Percentiles rank a stretch among this genome's conserved stretches.
Conservation (phyloP, 345 rosid species). For the Corymbia maculata region DNA sequence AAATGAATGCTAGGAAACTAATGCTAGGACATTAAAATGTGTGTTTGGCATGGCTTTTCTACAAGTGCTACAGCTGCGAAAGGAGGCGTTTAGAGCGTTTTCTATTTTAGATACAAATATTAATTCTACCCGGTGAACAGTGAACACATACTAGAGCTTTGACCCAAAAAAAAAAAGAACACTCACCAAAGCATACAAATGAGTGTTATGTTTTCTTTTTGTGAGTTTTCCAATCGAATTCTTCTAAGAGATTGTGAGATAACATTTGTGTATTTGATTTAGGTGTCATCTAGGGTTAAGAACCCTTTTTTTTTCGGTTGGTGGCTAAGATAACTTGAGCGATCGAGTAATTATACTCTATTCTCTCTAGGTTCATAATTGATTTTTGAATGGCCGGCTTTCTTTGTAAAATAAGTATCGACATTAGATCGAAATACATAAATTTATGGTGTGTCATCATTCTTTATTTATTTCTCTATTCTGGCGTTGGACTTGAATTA, state of each 20-base stretch:
- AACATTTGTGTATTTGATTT: too few species aligned
- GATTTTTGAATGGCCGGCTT: too few species aligned
- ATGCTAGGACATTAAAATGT: neutral
- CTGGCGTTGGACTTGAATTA: too few species aligned
- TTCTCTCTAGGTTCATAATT: neutral
- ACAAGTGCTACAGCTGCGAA: neutral
- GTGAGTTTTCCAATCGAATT: fast-evolving
- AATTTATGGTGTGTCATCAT: too few species aligned
- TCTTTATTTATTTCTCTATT: too few species aligned
- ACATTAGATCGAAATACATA: too few species aligned
- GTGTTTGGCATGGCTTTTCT: neutral
- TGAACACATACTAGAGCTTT: neutral
- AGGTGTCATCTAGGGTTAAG: neutral
- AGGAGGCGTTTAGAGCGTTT: neutral
- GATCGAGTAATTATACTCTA: fast-evolving
- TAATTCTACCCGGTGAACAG: too few species aligned
- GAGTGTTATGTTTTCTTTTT: fast-evolving
- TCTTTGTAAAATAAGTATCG: too few species aligned
- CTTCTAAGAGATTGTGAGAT: neutral
- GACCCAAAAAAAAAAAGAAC: too few species aligned
- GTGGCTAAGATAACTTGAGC: neutral
- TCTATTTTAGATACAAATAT: too few species aligned
- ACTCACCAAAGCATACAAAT: neutral
- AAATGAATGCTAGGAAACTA: neutral
- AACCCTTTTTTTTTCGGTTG: too few species aligned